Conservation (phyloP, 768 basidiomycete genomes). For the Tephrocybe sp. region DNA sequence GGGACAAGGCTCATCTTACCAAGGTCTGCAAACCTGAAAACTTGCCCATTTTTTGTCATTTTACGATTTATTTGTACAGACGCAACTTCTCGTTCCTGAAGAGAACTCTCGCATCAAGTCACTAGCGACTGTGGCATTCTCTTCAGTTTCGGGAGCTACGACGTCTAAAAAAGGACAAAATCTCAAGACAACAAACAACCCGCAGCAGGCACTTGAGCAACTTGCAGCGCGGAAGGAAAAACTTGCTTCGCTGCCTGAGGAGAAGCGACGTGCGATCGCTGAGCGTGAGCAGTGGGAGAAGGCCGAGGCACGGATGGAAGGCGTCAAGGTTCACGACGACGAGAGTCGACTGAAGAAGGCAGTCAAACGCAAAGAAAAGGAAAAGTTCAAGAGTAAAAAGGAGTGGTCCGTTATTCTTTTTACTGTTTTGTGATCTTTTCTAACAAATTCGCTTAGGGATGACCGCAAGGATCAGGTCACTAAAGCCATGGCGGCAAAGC, state of each 20-base stretch:
- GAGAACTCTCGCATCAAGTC: constrained; percentile 24
- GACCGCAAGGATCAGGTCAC: constrained; percentile 80
- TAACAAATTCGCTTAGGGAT: constrained; percentile 49
- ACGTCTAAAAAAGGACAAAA: constrained; percentile 45
- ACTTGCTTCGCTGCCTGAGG: constrained; percentile 72
- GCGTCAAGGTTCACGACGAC: constrained; percentile 90
- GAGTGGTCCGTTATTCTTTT: constrained; percentile 57
- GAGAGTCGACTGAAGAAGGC: constrained; percentile 87
- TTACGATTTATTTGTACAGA: constrained; percentile 33
- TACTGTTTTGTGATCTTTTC: not conserved
- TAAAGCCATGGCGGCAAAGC: constrained; percentile 75
- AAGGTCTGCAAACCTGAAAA: constrained; percentile 43
- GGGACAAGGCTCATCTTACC: constrained; percentile 40
- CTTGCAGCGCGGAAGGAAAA: constrained; percentile 76
- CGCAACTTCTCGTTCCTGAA: constrained; percentile 72
- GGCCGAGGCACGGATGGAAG: constrained; percentile 83
- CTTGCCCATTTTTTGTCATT: constrained; percentile 2
- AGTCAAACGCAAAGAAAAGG: constrained; percentile 88
- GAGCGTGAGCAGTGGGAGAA: constrained; percentile 90
- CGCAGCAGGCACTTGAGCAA: constrained; percentile 81
- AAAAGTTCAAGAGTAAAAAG: constrained; percentile 80
- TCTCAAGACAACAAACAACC: constrained; percentile 74
- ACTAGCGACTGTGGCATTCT: constrained; percentile 71
- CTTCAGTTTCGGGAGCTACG: constrained; percentile 45
- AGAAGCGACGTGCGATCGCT: constrained; percentile 75